Conservation (phyloP, 2,329 filamentous ascomycete genomes). For the Cadophora sp. region DNA sequence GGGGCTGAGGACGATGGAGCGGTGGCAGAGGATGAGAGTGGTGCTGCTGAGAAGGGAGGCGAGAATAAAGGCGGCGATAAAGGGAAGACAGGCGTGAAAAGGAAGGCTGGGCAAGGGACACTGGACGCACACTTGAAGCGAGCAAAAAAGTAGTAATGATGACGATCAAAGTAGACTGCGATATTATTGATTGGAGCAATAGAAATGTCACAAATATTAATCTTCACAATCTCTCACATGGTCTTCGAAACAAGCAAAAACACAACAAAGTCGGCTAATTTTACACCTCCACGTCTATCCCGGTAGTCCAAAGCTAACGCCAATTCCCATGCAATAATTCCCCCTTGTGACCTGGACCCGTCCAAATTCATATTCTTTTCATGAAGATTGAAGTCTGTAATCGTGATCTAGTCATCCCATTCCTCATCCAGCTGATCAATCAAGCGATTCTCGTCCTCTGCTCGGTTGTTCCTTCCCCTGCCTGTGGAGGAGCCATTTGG, state of each 20-base stretch:
- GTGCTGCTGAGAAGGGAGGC: conserved; percentile 28
- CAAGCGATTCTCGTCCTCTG: conserved; percentile 87
- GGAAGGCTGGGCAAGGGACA: conserved; percentile 34
- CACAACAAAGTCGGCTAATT: conserved; percentile 11
- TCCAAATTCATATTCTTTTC: conserved; percentile 3
- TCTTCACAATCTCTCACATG: background rate
- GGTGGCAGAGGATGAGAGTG: conserved; percentile 23
- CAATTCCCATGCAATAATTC: conserved; percentile 7
- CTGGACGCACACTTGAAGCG: conserved; percentile 37
- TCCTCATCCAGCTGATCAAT: conserved; percentile 98
- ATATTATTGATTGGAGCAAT: background rate
- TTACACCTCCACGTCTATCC: conserved; percentile 20
- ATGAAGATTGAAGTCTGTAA: background rate
- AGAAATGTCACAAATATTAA: background rate
- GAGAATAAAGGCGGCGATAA: conserved; percentile 29
- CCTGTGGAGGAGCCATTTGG: conserved; percentile 54
- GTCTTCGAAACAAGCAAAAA: conserved; percentile 1
- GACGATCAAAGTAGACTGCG: background rate
- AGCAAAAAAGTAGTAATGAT: conserved; percentile 23
- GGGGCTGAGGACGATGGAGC: conserved; percentile 19
- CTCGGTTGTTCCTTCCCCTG: conserved; percentile 34
- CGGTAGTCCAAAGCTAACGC: conserved; percentile 4
- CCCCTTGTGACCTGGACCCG: background rate
- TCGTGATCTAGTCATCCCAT: conserved; percentile 78
- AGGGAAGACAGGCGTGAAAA: conserved; percentile 22